These are phyloP conservation scores for Phialocephala sp. DNA, from an alignment of 2,329 filamentous ascomycete species.

Conservation along the genomic window DNA sequence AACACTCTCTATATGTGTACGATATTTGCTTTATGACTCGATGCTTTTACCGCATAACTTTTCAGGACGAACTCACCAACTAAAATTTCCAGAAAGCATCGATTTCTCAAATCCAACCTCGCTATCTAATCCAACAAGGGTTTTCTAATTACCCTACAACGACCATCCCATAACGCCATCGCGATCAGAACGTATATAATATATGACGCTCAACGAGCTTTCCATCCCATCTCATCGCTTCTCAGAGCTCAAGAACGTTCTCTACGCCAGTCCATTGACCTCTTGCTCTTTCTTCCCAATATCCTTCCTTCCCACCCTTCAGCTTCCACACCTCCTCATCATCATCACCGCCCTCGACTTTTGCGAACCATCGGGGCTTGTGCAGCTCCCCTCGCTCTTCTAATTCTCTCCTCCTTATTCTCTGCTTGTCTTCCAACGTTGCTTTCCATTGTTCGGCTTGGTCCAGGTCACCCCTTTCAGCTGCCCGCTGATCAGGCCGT, in stretches of 20 bases:
- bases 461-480: constrained; percentile 83
- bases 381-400: constrained; percentile 77
- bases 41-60: no score
- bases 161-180: neutral
- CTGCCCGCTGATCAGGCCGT: constrained; percentile 84
- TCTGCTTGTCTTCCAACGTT: constrained; percentile 83
- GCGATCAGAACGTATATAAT: neutral
- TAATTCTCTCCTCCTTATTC: constrained; percentile 73
- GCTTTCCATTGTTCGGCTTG: constrained; percentile 84
- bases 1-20: no score
- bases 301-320: constrained; percentile 82
- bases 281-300: constrained; percentile 85
- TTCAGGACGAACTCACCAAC: neutral
- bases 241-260: constrained; percentile 51
- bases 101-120: constrained; percentile 18
- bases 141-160: neutral
- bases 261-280: constrained; percentile 68
- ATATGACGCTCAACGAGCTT: neutral
- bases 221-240: neutral
- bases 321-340: constrained; percentile 76
- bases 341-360: constrained; percentile 61
- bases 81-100: neutral
- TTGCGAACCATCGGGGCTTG: constrained; percentile 84
- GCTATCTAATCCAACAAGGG: constrained; percentile 18
- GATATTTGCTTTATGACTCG: no score